Conservation (phyloP, 805 yeast genomes). For the Candida nemodendra region DNA sequence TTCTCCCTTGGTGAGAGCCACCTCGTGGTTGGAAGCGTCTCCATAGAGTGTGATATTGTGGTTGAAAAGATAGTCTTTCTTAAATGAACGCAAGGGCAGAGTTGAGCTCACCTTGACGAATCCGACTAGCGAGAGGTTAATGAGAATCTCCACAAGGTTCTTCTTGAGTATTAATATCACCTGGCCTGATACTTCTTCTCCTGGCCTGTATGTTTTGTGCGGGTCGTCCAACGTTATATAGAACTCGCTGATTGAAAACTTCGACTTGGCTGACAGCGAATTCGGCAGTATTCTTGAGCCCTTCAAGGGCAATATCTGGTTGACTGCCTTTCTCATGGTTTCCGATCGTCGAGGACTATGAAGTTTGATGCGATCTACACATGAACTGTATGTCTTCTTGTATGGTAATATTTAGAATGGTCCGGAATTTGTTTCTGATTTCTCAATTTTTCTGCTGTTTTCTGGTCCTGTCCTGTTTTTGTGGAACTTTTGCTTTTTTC, state of each 20-base stretch:
- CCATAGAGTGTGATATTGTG: conserved; percentile 64
- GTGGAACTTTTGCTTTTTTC: too few relatives aligned
- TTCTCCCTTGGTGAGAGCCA: conserved; percentile 68
- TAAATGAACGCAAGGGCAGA: conserved; percentile 48
- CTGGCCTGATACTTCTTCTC: conserved; percentile 69
- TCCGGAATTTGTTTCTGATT: too few relatives aligned
- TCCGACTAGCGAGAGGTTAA: conserved; percentile 56
- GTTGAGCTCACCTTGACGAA: conserved; percentile 54
- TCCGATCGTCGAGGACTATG: too few relatives aligned
- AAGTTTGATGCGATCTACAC: too few relatives aligned
- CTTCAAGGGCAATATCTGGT: conserved; percentile 40
- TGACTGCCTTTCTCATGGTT: conserved; percentile 52
- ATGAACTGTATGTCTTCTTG: too few relatives aligned
- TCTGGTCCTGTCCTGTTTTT: too few relatives aligned
- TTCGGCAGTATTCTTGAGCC: conserved; percentile 21
- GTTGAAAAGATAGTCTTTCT: conserved; percentile 52
- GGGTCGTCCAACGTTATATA: conserved; percentile 72
- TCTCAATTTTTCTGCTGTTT: too few relatives aligned
- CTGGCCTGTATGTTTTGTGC: conserved; percentile 76
- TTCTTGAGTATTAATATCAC: conserved; percentile 55
- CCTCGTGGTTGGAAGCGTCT: conserved; percentile 21
- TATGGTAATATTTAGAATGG: too few relatives aligned
- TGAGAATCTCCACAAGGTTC: conserved; percentile 51
- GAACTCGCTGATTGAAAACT: conserved; percentile 51
- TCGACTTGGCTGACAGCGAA: conserved; percentile 21